Evolutionary conservation across 2,329 filamentous ascomycete genomes (phyloP).

Genomic region (Alternaria arbusti): DNA sequence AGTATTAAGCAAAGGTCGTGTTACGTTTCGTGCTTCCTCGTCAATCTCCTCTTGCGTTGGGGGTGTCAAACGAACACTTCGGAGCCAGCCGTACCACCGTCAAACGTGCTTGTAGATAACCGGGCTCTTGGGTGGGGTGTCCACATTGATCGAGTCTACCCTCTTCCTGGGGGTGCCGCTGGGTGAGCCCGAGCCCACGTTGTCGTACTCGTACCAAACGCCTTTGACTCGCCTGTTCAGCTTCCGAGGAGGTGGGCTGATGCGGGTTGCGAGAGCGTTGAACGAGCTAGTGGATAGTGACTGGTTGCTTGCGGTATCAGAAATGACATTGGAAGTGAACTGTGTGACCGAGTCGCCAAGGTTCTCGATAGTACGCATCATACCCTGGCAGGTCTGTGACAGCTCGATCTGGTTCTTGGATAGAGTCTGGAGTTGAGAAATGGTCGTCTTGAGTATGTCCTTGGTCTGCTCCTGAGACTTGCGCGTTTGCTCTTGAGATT

Average conservation of each 20-base stretch:
- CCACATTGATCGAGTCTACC: slow-evolving; percentile 24
- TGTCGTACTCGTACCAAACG: slow-evolving; percentile 48
- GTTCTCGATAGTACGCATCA: slow-evolving; percentile 38
- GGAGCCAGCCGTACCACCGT: slow-evolving; percentile 3
- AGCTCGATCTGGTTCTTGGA: slow-evolving; percentile 37
- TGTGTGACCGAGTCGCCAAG: slow-evolving; percentile 26
- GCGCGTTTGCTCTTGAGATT: slow-evolving; percentile 1
- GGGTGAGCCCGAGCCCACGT: slow-evolving; percentile 6
- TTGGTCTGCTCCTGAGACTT: slow-evolving; percentile 36
- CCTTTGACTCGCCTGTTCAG: slow-evolving; percentile 43
- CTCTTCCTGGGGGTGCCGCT: slow-evolving; percentile 19
- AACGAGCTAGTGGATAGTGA: slow-evolving; percentile 13
- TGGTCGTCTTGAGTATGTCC: slow-evolving; percentile 32
- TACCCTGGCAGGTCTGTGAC: slow-evolving; percentile 34
- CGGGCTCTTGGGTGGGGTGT: slow-evolving; percentile 34
- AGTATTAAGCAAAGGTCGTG: background rate
- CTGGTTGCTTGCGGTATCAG: slow-evolving; percentile 22
- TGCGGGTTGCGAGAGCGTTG: slow-evolving; percentile 26
- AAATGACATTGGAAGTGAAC: slow-evolving; percentile 16
- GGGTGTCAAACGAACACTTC: background rate
- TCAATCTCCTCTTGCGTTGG: background rate
- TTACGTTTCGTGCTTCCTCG: background rate
- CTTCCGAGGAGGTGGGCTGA: slow-evolving; percentile 40
- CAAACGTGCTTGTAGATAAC: slow-evolving; percentile 12
- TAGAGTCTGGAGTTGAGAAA: slow-evolving; percentile 37